These are phyloP conservation scores for Cordyceps javanica DNA, from an alignment of 2,329 filamentous ascomycete genomes.

Conservation along the genomic window DNA sequence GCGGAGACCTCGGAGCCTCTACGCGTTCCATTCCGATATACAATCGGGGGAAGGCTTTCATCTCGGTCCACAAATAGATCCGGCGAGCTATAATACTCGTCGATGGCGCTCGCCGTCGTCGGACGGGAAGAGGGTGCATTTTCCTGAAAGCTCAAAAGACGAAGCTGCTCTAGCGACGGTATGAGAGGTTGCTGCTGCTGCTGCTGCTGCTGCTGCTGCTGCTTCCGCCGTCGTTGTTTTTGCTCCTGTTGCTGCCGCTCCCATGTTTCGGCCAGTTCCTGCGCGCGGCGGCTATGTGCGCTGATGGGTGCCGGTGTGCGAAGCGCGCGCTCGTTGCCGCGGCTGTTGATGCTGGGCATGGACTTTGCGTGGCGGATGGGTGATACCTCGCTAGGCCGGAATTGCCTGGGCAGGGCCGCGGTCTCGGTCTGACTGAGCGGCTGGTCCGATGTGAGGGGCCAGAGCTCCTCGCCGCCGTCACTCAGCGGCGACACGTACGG, in stretches of 20 bases:
- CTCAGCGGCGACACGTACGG: constrained; percentile 6
- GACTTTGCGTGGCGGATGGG: background rate
- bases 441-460: background rate
- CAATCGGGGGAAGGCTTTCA: background rate
- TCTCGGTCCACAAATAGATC: background rate
- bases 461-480: constrained; percentile 1
- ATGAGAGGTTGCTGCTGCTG: background rate
- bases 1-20: constrained; percentile 14
- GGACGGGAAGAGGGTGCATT: background rate
- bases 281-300: background rate
- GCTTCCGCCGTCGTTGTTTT: too few relatives aligned
- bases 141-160: background rate
- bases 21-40: constrained; percentile 6
- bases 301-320: background rate
- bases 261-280: background rate
- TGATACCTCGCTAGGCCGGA: background rate
- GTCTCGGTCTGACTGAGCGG: background rate
- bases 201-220: background rate
- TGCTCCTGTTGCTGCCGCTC: background rate
- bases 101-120: background rate
- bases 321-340: background rate
- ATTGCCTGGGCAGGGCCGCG: background rate
- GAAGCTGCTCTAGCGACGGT: background rate
- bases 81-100: background rate
- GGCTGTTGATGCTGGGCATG: background rate